Conservation (phyloP, 2,329 filamentous ascomycete species). For the Clonostachys chloroleuca region DNA sequence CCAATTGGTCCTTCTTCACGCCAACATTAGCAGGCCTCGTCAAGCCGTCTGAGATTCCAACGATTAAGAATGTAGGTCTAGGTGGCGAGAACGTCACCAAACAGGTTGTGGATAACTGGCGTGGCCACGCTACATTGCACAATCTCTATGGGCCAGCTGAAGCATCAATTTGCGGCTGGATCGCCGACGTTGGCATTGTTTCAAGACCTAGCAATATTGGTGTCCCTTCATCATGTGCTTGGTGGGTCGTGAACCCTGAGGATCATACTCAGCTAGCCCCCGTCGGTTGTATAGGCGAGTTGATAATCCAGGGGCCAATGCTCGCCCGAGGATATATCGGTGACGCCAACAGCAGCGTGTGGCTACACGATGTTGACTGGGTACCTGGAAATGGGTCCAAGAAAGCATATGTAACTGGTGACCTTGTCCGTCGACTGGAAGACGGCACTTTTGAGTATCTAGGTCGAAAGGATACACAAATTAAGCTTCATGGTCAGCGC, state of each 20-base stretch:
- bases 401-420: constrained; percentile 9
- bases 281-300: constrained; percentile 8
- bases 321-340: constrained; percentile 45
- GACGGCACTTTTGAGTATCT: constrained; percentile 1
- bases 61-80: constrained; percentile 1
- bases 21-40: background rate
- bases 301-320: constrained; percentile 18
- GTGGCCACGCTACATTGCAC: constrained; percentile 7
- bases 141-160: constrained; percentile 12
- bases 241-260: constrained; percentile 10
- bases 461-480: constrained; percentile 17
- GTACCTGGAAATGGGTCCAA: background rate
- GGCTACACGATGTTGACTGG: background rate
- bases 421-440: background rate
- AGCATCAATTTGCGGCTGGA: background rate
- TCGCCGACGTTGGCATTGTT: constrained; percentile 10
- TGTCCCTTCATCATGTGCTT: background rate
- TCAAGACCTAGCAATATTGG: constrained; percentile 3
- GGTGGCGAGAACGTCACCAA: constrained; percentile 21
- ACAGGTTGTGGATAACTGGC: constrained; percentile 8
- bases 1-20: constrained; percentile 1
- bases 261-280: constrained; percentile 4
- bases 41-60: background rate
- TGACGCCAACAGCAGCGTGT: constrained; percentile 8
- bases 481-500: constrained; percentile 48